Evolutionary conservation across 192 early-diverging fungal species (phyloP), one percentile per base, ranked within the genome.

Genomic region (Backusella macrospora): DNA sequence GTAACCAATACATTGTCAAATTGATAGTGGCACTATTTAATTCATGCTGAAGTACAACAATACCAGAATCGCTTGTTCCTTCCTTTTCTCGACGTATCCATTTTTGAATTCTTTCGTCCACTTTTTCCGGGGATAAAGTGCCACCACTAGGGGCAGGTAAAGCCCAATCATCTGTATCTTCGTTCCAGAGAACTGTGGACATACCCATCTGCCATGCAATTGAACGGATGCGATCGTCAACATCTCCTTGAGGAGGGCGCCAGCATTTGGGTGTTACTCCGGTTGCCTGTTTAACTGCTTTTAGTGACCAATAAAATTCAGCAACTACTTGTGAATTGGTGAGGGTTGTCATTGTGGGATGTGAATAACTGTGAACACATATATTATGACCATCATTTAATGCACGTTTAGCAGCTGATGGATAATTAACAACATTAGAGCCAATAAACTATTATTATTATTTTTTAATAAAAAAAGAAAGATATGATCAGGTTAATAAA

Each of bases 321-420:
- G 86, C 84, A 40, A 89, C 82, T 23, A 90, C 45, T 14, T 75
- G 73, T 21, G 78, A 62, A 44, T 82, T 80, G 8, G 72, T 45
- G 15, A 86, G 71, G 9, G 77, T 81, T 44, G 86, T 84, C 73
- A 91, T 76, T 6, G 75, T 10, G 9, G 69, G 39, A 71, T 90
- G 89, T 10, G 87, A 82, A 86, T 88, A 90, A n/a, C 89, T 91
- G 70, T 72, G 90, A 21, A 82, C 78, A 34, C 80, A 85, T 38
- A 92, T 68, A 40, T 84, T 78, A 63, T 92, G 87, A n/a, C 90
- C 88, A 42, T 74, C 65, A 18, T 64, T 49, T 10, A 79, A 43
- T 16, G 78, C 78, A 40, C 73, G 69, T 15, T 69, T 68, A 12
- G 73, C 77, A 43, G 77, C 77, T 15, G 70, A 59, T 5, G 81